A percentile compares a stretch with the other conserved stretches of the same genome.
Conservation (phyloP, 345 rosid species). For the Eutrema heterophyllum region DNA sequence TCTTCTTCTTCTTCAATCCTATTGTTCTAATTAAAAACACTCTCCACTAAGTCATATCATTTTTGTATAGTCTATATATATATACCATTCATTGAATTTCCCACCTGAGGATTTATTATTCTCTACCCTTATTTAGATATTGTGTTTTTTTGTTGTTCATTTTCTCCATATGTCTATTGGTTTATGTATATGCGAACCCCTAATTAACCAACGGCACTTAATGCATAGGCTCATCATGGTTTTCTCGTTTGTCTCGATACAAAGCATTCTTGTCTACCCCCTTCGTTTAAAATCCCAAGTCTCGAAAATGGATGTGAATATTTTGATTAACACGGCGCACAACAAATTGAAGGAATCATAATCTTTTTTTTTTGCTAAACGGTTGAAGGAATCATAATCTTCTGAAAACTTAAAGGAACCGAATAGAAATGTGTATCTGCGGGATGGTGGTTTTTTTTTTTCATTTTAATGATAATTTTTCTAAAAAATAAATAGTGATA, state of each 20-base stretch:
- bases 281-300: neutral
- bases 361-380: neutral
- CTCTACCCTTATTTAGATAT: neutral
- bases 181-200: slow-evolving; percentile 18
- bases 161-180: slow-evolving; percentile 16
- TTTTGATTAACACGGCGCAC: neutral
- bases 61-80: slow-evolving; percentile 19
- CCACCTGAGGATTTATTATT: slow-evolving; percentile 13
- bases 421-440: too few relatives aligned
- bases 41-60: slow-evolving; percentile 19
- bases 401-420: too few relatives aligned
- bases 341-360: neutral
- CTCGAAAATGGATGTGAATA: neutral
- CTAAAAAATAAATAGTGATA: neutral
- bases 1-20: neutral
- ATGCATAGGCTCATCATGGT: slow-evolving; percentile 28
- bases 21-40: neutral
- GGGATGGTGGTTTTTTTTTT: too few relatives aligned
- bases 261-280: slow-evolving; percentile 22
- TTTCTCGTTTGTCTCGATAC: slow-evolving; percentile 23
- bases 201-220: slow-evolving; percentile 27
- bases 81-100: slow-evolving; percentile 15
- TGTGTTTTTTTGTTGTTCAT: neutral
- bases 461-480: neutral
- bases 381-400: neutral